Percentiles rank a stretch among this genome's conserved stretches.
Evolutionary conservation across 306 rosid species (phyloP).

Genomic region (Cicer cuneatum): DNA sequence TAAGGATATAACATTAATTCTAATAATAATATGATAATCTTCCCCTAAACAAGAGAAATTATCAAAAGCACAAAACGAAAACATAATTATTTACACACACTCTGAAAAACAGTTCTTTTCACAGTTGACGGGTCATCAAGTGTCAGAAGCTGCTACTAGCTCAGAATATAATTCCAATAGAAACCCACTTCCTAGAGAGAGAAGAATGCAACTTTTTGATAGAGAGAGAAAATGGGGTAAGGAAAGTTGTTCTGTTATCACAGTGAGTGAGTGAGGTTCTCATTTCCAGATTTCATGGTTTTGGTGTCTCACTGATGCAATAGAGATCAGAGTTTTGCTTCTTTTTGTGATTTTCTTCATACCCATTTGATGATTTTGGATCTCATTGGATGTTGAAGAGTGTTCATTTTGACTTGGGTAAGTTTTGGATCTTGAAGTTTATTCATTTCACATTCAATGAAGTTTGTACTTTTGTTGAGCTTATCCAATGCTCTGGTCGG

Average conservation of each 20-base stretch:
- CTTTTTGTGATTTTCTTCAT: constrained; percentile 46
- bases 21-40: neutral
- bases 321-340: constrained; percentile 25
- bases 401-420: constrained; percentile 47
- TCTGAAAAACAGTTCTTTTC: constrained; percentile 45
- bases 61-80: constrained; percentile 28
- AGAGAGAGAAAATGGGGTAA: constrained; percentile 63
- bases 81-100: constrained; percentile 23
- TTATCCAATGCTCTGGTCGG: constrained; percentile 15
- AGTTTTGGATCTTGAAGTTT: constrained; percentile 46
- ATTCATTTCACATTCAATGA: constrained; percentile 11
- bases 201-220: constrained; percentile 37
- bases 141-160: constrained; percentile 51
- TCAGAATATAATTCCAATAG: constrained; percentile 44
- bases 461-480: constrained; percentile 39
- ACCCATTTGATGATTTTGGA: constrained; percentile 49
- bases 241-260: constrained; percentile 40
- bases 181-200: constrained; percentile 49
- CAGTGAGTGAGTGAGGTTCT: constrained; percentile 50
- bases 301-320: constrained; percentile 48
- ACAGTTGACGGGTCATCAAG: constrained; percentile 54
- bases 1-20: neutral
- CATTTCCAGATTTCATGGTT: constrained; percentile 50
- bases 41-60: constrained; percentile 18
- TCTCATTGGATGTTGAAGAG: constrained; percentile 19